Evolutionary conservation across 352 stramenopile genomes (phyloP), one percentile per base, ranked within the genome.

Genomic region (Pythium scleroteichum): DNA sequence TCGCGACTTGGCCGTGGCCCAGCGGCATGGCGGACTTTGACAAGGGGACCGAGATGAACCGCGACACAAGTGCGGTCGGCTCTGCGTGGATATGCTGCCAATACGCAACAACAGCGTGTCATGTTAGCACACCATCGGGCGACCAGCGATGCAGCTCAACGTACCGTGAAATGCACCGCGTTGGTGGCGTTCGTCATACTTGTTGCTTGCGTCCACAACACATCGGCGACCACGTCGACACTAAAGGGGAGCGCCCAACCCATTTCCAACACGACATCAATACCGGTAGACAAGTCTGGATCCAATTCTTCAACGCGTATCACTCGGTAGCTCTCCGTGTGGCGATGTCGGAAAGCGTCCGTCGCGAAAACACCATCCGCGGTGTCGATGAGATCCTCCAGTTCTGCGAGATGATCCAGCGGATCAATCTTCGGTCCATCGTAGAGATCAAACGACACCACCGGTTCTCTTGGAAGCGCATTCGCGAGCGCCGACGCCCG

Each of bases 71-170:
- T 9, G 3, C 23, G 20, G 29, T 35, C 1, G 9, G 19, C 20
- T 56, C 50, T 47, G 35, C 33, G 20, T 47, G 23, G 6, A 56
- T 27, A 3, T 46, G 27, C 49, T 44, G 32, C 19, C 13, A 47
- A n/a, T n/a, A n/a, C n/a, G n/a, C n/a, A n/a, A n/a, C n/a, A n/a
- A n/a, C n/a, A n/a, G n/a, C n/a, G n/a, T n/a, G n/a, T n/a, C n/a
- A n/a, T n/a, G n/a, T n/a, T n/a, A n/a, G n/a, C n/a, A n/a, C n/a
- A n/a, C n/a, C n/a, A n/a, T n/a, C n/a, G n/a, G n/a, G n/a, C n/a
- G n/a, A n/a, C n/a, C n/a, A n/a, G n/a, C n/a, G n/a, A n/a, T n/a
- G n/a, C n/a, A n/a, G n/a, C n/a, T n/a, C n/a, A n/a, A n/a, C 16
- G 33, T 47, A 45, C 13, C 8, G 20, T 12, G 3, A 47, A 12